Evolutionary conservation across 441 rosid genomes (phyloP), one percentile per base, ranked within the genome.

Genomic region (Kokia cookei): DNA sequence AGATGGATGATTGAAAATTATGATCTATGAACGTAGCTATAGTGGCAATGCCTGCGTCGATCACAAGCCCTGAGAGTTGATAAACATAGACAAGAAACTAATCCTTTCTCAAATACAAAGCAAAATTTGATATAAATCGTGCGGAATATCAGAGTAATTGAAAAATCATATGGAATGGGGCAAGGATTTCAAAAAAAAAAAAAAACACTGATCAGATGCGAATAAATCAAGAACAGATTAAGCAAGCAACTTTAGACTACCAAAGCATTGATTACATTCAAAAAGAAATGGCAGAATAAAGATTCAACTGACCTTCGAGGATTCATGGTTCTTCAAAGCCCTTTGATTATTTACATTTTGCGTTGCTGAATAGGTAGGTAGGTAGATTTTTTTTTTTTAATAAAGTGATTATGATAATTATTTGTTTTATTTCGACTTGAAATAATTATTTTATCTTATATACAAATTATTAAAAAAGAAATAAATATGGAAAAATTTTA

Each of bases 231-330:
- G 22, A 22, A 65, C 71, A 42, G 54, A 65, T 48, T 55, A 29
- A 45, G 35, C 27, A 22, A 37, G 42, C 35, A 73, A 24, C 7
- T 67, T 13, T 45, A 14, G 5, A 0, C 57, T 1, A 14, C 40
- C 22, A 40, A 68, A 42, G 40, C 48, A 48, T 8, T 10, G 58
- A 4, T 10, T 35, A 47, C 45, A 22, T 37, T 37, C 22, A 9
- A 26, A 26, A 12, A 48, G 3, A 19, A 19, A 9, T 13, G 43
- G 26, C 24, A 8, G 8, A 63, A 58, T 19, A 17, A 12, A 42
- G 15, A 80, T 48, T 22, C 53, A 82, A 79, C 88, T 67, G 45
- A 90, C 94, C 94, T 84, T 81, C 93, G 85, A 71, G 93, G 75
- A 78, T 86, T 87, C 89, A 87, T 87, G 75, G 73, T 72, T 79